Percentiles rank a stretch among this genome's conserved stretches.
Conservation (phyloP, 305 asterid genomes). For the Fraxinus latifolia region DNA sequence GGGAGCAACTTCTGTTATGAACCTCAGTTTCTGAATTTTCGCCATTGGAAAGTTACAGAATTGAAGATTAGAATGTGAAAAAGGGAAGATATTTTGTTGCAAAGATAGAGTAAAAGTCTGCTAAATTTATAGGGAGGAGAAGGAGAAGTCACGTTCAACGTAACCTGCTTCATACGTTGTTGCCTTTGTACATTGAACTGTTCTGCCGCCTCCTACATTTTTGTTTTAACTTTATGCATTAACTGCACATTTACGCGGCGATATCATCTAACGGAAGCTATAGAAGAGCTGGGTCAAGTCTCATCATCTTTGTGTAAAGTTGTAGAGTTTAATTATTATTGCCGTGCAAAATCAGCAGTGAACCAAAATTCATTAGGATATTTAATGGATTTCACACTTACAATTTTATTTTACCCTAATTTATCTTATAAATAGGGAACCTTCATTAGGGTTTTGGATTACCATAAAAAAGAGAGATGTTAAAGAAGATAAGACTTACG, state of each 20-base stretch:
- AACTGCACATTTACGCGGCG: constrained; percentile 22
- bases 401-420: too few species aligned
- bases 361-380: background rate
- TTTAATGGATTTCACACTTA: background rate
- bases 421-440: background rate
- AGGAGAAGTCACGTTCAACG: constrained; percentile 22
- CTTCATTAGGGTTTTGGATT: background rate
- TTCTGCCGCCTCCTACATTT: constrained; percentile 19
- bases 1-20: constrained; percentile 56
- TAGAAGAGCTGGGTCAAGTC: background rate
- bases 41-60: constrained; percentile 25
- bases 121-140: constrained; percentile 7
- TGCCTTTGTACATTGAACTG: constrained; percentile 10
- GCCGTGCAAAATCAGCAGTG: too few species aligned
- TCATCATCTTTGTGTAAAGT: background rate
- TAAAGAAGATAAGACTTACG: too few species aligned
- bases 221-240: constrained; percentile 2
- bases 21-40: constrained; percentile 34
- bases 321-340: background rate
- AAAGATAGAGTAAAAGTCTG: background rate
- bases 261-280: background rate
- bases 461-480: too few species aligned
- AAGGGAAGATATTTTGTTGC: constrained; percentile 4
- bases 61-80: background rate
- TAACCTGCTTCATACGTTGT: constrained; percentile 22